A percentile compares a stretch with the other conserved stretches of the same genome.
Conservation (phyloP, 164 flowering plant species). For the Euptelea pleiosperma region DNA sequence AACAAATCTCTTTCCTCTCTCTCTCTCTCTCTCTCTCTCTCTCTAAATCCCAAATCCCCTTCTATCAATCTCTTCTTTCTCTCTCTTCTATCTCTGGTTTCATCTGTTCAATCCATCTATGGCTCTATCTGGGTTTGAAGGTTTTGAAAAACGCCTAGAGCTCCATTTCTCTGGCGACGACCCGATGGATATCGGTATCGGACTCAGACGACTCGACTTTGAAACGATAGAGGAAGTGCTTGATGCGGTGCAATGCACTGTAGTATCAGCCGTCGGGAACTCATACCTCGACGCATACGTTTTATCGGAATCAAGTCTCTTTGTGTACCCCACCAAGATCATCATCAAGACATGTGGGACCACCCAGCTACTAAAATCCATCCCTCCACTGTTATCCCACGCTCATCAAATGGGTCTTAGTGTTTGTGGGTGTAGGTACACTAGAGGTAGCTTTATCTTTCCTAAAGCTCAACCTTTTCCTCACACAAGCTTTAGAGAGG, state of each 20-base stretch:
- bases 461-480: slow-evolving; percentile 81
- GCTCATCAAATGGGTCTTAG: slow-evolving; percentile 53
- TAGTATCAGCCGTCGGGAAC: slow-evolving; percentile 72
- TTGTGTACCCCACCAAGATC: slow-evolving; percentile 71
- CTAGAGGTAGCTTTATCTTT: slow-evolving; percentile 86
- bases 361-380: slow-evolving; percentile 74
- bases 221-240: slow-evolving; percentile 43
- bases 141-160: slow-evolving; percentile 86
- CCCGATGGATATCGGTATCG: slow-evolving; percentile 27
- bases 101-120: slow-evolving; percentile 25
- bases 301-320: slow-evolving; percentile 74
- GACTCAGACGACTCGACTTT: slow-evolving; percentile 54
- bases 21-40: slow-evolving; percentile 24
- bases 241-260: slow-evolving; percentile 66
- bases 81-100: neutral
- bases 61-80: slow-evolving; percentile 5
- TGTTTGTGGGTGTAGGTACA: slow-evolving; percentile 55
- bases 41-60: neutral
- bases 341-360: slow-evolving; percentile 92
- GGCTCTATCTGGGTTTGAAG: slow-evolving; percentile 85
- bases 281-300: slow-evolving; percentile 65
- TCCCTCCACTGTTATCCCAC: slow-evolving; percentile 51
- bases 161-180: slow-evolving; percentile 75
- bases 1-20: no score
- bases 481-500: slow-evolving; percentile 71